These are phyloP conservation scores for Hibiscus trionum DNA, from an alignment of 345 rosid species.

Conservation along the genomic window DNA sequence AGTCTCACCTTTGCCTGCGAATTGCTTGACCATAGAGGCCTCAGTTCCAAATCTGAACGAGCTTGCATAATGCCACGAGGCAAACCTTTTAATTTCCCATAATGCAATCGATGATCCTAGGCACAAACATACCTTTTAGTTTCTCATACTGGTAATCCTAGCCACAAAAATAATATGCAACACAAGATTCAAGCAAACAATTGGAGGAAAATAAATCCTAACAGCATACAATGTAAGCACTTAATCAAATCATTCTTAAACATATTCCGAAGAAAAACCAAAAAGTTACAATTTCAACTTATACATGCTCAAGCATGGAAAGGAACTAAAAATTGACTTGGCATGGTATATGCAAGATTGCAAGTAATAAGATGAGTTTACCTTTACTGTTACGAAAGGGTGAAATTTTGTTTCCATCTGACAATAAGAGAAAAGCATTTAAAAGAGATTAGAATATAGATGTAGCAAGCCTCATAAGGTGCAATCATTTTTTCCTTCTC, in stretches of 20 bases:
- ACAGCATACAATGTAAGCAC: background rate
- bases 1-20: constrained; percentile 63
- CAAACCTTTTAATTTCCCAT: constrained; percentile 41
- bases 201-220: background rate
- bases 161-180: background rate
- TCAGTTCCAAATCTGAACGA: constrained; percentile 79
- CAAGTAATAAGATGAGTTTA: constrained; percentile 13
- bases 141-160: background rate
- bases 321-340: too few relatives aligned
- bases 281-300: background rate
- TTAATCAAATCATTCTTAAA: background rate
- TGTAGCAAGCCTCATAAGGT: background rate
- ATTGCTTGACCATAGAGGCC: constrained; percentile 84
- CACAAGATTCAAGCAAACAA: background rate
- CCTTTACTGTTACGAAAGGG: constrained; percentile 62
- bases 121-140: constrained; percentile 9
- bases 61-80: constrained; percentile 68
- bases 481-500: too few relatives aligned
- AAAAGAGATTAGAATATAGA: constrained; percentile 4
- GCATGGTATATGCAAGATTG: background rate
- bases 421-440: constrained; percentile 9
- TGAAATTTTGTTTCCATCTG: constrained; percentile 62
- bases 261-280: background rate
- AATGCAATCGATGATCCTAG: constrained; percentile 46
- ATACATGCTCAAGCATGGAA: background rate